phyloP scores from a whole-genome alignment of 1,284 basidiomycete species.

The Ustilago curta region DNA sequence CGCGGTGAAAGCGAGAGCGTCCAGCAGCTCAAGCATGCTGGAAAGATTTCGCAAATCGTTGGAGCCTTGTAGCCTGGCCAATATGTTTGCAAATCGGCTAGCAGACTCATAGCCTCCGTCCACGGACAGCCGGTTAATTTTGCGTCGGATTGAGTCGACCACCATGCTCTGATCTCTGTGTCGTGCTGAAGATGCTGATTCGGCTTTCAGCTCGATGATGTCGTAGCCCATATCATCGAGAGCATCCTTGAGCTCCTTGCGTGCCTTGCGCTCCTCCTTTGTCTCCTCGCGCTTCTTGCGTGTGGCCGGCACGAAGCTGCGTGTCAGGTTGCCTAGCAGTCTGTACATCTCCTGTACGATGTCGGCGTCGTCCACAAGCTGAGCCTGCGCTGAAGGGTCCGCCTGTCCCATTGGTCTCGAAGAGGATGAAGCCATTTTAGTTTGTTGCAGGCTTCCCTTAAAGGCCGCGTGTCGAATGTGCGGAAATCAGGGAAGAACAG shows the following conservation, averaged over 20 bases:
- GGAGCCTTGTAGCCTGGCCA: conserved; percentile 28
- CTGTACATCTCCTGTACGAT: conserved; percentile 48
- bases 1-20: conserved; percentile 39
- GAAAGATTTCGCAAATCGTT: conserved; percentile 30
- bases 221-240: conserved; percentile 54
- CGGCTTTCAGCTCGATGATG: conserved; percentile 47
- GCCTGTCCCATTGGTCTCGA: conserved; percentile 10
- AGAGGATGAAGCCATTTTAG: conserved; percentile 27
- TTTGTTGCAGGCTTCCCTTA: not conserved
- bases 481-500: not conserved
- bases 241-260: conserved; percentile 47
- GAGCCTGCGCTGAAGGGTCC: conserved; percentile 11
- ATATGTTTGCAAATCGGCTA: conserved; percentile 35
- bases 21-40: conserved; percentile 44
- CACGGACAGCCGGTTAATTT: conserved; percentile 37
- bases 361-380: conserved; percentile 39
- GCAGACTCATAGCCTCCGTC: conserved; percentile 52
- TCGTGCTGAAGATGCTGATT: conserved; percentile 17
- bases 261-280: conserved; percentile 35
- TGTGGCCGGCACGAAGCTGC: conserved; percentile 49
- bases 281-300: conserved; percentile 49
- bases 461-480: not conserved
- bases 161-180: conserved; percentile 27
- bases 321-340: conserved; percentile 48
- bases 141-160: conserved; percentile 41